Base-by-base conservation (phyloP, 75 land plant genomes). In the Ceratopteris richardii region DNA sequence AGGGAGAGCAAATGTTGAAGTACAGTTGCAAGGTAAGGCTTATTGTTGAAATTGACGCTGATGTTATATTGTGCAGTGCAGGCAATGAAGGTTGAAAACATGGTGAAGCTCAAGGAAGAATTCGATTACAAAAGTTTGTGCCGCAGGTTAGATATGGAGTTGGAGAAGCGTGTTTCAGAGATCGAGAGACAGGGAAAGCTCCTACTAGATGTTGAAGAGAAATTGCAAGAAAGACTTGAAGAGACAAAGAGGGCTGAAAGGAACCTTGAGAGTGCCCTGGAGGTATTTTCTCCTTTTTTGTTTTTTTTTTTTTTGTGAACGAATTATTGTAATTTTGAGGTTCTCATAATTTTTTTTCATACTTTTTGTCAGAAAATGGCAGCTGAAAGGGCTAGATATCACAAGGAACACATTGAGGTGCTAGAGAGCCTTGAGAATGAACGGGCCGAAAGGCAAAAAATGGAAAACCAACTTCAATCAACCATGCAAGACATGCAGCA, bases 61-160 rank as follows among this genome's bases (percentile, higher is more conserved):
- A 28, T 56, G 14, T 18, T 48, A 17, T 0, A 29, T 51, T 52
- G 1, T 36, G 30, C 33, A 37, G 62, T 30, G n/a, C 58, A 88
- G 94, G 95, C 95, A 52, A 89, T 89, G 95, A 89, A 86, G 62
- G 86, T 89, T 61, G 95, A 89, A 58, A 89, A 89, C 58, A 86
- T 89, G 95, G 62, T 89, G 61, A 85, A 78, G 71, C 56, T 89
- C 1, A 89, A 85, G 56, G 95, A 89, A 64, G 95, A 89, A 61
- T 89, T 89, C 73, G 95, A 89, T 64, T 89, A 89, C 53, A 89
- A 82, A 61, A 80, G 95, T 60, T 69, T 89, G 66, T 82, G 84
- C 30, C 75, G 86, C 44, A 79, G 70, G 62, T 79, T 86, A 48
- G 95, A 86, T 56, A 68, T 82, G 25, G 80, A 89, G 44, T 20